Evolutionary conservation across 2,329 filamentous ascomycete species (phyloP).

Genomic region (Beauveria pseudobassiana): DNA sequence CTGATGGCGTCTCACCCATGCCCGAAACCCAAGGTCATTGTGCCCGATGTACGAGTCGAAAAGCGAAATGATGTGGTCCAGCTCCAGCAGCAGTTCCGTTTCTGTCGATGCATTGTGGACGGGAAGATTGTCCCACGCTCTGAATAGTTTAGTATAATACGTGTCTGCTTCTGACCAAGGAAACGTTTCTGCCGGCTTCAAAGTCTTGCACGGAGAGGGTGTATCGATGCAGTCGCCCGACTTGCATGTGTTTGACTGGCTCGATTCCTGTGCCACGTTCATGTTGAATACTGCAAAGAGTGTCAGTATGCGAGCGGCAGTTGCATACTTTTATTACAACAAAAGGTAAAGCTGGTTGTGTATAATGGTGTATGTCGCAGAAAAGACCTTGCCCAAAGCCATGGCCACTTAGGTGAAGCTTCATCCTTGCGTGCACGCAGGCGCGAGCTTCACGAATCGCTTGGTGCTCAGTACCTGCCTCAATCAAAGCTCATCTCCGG

Average conservation of each 20-base stretch:
- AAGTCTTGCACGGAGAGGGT: background rate
- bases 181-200: background rate
- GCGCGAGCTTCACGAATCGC: background rate
- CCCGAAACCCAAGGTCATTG: constrained; percentile 17
- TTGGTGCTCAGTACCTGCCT: background rate
- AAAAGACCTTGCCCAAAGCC: background rate
- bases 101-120: constrained; percentile 7
- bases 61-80: constrained; percentile 17
- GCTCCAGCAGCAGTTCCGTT: constrained; percentile 11
- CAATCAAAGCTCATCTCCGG: background rate
- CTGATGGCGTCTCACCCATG: constrained; percentile 18
- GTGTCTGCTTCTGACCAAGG: background rate
- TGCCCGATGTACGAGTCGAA: constrained; percentile 19
- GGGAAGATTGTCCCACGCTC: constrained; percentile 7
- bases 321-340: background rate
- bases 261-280: background rate
- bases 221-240: background rate
- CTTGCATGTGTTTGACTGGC: background rate
- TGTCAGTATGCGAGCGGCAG: background rate
- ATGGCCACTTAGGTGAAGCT: background rate
- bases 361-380: background rate
- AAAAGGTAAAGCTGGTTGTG: background rate
- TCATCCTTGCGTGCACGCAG: background rate
- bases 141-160: constrained; percentile 8
- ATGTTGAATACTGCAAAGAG: background rate